Conservation (phyloP, 768 basidiomycete genomes). For the Megacollybia marginata region DNA sequence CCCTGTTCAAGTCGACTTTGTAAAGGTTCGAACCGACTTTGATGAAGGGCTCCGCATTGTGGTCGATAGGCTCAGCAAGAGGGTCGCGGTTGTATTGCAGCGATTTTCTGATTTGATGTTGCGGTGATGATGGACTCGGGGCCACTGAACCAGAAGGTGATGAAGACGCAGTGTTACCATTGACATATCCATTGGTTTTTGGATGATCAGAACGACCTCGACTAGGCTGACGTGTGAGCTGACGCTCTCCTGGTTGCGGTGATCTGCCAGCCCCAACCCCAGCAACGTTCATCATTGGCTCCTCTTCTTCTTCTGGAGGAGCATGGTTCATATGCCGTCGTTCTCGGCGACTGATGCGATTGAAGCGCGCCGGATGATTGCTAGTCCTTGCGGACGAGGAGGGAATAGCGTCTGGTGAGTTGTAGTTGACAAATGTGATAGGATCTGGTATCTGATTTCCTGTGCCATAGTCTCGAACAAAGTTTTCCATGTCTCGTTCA, state of each 20-base stretch:
- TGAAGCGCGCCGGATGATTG: slow-evolving; percentile 45
- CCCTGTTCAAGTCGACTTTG: slow-evolving; percentile 54
- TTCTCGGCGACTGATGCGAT: slow-evolving; percentile 31
- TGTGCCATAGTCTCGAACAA: slow-evolving; percentile 85
- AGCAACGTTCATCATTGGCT: slow-evolving; percentile 48
- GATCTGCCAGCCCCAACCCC: slow-evolving; percentile 63
- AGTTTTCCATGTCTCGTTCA: slow-evolving; percentile 80
- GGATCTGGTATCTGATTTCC: slow-evolving; percentile 85
- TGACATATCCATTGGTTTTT: slow-evolving; percentile 14
- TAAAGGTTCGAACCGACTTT: slow-evolving; percentile 64
- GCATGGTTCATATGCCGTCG: slow-evolving; percentile 18
- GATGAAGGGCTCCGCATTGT: slow-evolving; percentile 58
- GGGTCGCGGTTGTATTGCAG: slow-evolving; percentile 28
- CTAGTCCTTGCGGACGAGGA: slow-evolving; percentile 49
- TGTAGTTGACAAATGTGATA: slow-evolving; percentile 72
- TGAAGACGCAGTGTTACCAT: slow-evolving; percentile 18
- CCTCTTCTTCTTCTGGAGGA: slow-evolving; percentile 35
- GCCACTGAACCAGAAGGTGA: slow-evolving; percentile 4
- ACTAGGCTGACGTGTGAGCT: slow-evolving; percentile 28
- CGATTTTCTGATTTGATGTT: slow-evolving; percentile 11
- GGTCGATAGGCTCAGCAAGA: slow-evolving; percentile 54
- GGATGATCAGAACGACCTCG: slow-evolving; percentile 22
- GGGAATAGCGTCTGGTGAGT: slow-evolving; percentile 56
- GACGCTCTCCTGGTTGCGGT: slow-evolving; percentile 12
- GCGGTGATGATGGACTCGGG: slow-evolving; percentile 4